phyloP scores from a whole-genome alignment of 2,329 filamentous ascomycete species.

The Verticillium dahliae region DNA sequence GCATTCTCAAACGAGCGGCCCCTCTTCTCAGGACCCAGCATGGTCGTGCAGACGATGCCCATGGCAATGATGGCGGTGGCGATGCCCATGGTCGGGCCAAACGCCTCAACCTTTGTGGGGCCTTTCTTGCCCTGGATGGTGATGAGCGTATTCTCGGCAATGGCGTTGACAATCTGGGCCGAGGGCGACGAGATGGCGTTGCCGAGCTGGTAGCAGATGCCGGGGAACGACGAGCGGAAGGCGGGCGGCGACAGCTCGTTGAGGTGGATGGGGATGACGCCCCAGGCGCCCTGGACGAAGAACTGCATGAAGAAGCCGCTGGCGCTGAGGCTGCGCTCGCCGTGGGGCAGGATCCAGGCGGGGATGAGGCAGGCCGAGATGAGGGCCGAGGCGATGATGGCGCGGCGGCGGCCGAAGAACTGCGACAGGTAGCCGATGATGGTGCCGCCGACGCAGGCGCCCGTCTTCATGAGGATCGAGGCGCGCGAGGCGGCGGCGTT shows the following conservation, averaged over 20 bases:
- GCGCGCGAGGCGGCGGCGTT: constrained; percentile 62
- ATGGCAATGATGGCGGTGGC: constrained; percentile 70
- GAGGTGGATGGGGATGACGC: constrained; percentile 65
- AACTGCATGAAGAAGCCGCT: constrained; percentile 65
- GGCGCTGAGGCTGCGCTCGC: constrained; percentile 52
- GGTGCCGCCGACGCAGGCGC: constrained; percentile 67
- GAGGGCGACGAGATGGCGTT: constrained; percentile 69
- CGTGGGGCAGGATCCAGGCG: constrained; percentile 62
- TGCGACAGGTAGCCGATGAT: constrained; percentile 70
- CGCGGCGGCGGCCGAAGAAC: constrained; percentile 65
- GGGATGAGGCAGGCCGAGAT: constrained; percentile 58
- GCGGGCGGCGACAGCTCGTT: constrained; percentile 67
- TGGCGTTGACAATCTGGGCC: constrained; percentile 71
- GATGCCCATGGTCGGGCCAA: constrained; percentile 69
- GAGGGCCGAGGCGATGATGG: constrained; percentile 55
- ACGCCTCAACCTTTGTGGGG: constrained; percentile 49
- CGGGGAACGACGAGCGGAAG: constrained; percentile 65
- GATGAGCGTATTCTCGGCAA: constrained; percentile 58
- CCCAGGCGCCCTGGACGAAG: constrained; percentile 60
- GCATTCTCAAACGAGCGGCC: constrained; percentile 63
- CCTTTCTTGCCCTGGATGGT: constrained; percentile 27
- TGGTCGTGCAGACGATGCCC: constrained; percentile 61
- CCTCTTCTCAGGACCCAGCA: constrained; percentile 67
- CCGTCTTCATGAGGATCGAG: constrained; percentile 75
- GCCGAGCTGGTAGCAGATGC: constrained; percentile 66